Evolutionary conservation across 2,329 filamentous ascomycete species (phyloP).

Genomic region (Pseudogymnoascus sp.): DNA sequence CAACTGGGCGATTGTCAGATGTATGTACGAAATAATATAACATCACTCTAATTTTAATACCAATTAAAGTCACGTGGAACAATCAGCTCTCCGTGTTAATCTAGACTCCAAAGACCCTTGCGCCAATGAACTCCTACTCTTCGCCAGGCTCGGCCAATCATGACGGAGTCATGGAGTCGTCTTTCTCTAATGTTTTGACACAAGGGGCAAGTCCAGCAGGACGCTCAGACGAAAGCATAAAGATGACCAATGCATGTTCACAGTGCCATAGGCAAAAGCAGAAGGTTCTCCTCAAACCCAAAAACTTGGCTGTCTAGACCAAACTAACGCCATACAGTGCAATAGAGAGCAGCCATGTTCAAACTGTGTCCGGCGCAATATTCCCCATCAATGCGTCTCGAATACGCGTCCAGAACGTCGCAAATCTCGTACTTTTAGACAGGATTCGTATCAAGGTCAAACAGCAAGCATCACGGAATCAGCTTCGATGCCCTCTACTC

Average conservation of each 20-base stretch:
- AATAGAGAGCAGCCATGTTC: constrained; percentile 9
- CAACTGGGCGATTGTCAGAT: background rate
- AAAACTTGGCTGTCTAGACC: background rate
- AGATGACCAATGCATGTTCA: constrained; percentile 11
- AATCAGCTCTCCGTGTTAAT: background rate
- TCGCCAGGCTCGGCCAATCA: background rate
- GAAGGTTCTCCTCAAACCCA: background rate
- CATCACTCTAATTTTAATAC: background rate
- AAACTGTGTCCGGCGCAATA: constrained; percentile 10
- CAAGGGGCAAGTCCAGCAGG: background rate
- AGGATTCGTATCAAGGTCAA: background rate
- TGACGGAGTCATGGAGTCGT: background rate
- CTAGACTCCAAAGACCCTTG: background rate
- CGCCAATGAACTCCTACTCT: background rate
- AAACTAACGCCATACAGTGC: constrained; percentile 2
- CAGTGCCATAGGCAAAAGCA: constrained; percentile 11
- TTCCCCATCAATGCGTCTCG: constrained; percentile 2
- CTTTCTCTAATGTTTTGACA: background rate
- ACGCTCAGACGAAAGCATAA: constrained; percentile 1
- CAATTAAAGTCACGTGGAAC: background rate
- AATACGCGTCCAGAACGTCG: background rate
- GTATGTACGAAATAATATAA: background rate
- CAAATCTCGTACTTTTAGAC: background rate
- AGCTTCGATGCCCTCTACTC: background rate
- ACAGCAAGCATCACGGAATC: background rate